These are phyloP conservation scores for Marsdenia floribunda DNA, from an alignment of 257 asterid species.

Conservation along the genomic window DNA sequence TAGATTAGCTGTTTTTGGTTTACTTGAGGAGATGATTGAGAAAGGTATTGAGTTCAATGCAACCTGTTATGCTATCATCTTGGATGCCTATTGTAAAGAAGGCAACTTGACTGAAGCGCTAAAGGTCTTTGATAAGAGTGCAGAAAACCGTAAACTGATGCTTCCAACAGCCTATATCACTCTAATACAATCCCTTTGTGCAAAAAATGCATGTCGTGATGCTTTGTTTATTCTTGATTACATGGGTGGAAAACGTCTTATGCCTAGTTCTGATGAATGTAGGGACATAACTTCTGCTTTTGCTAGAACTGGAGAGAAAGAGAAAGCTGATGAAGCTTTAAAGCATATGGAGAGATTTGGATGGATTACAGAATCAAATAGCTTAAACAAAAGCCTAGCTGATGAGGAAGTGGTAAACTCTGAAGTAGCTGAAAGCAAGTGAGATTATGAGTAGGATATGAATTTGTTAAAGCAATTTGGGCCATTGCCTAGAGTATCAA, in stretches of 20 bases:
- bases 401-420: not conserved
- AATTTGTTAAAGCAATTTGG: not conserved
- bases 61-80: not conserved
- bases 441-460: slow-evolving; percentile 2
- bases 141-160: not conserved
- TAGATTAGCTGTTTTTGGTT: slow-evolving; percentile 1
- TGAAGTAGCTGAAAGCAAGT: slow-evolving; percentile 6
- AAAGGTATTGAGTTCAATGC: slow-evolving; percentile 7
- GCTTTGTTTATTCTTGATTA: slow-evolving; percentile 9
- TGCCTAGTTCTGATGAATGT: slow-evolving; percentile 4
- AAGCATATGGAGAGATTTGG: slow-evolving; percentile 15
- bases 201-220: not conserved
- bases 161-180: not conserved
- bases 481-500: not conserved
- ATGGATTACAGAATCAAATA: slow-evolving; percentile 11
- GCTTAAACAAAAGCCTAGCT: not conserved
- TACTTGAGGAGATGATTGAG: slow-evolving; percentile 7
- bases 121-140: not conserved
- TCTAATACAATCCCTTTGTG: slow-evolving; percentile 10
- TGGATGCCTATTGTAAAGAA: slow-evolving; percentile 17
- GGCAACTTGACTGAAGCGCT: slow-evolving; percentile 17
- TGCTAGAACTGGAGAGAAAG: not conserved
- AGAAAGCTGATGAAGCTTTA: not conserved
- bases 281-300: slow-evolving; percentile 9
- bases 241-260: slow-evolving; percentile 7